phyloP scores from a whole-genome alignment of 805 yeast species.

The Gaillardinia entomophila region DNA sequence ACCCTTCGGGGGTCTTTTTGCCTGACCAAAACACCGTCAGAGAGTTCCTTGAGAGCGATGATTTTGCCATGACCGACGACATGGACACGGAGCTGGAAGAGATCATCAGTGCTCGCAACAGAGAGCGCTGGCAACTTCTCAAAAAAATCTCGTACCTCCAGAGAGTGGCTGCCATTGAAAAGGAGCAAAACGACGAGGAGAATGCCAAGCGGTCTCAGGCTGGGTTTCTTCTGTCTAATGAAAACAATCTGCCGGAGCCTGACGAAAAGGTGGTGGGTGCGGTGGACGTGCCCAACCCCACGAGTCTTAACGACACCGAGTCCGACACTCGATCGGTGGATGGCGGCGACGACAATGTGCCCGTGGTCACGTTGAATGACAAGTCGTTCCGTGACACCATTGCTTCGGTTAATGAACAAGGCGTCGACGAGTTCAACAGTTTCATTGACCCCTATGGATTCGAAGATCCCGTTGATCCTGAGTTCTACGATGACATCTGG shows the following conservation, averaged over 20 bases:
- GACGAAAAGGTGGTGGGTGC: slow-evolving; percentile 2
- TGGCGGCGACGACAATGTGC: slow-evolving; percentile 13
- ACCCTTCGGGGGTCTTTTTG: slow-evolving; percentile 30
- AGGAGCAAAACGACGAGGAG: slow-evolving; percentile 33
- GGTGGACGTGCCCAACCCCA: slow-evolving; percentile 4
- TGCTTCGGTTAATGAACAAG: slow-evolving; percentile 31
- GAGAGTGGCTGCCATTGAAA: slow-evolving; percentile 52
- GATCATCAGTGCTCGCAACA: slow-evolving; percentile 36
- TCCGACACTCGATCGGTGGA: slow-evolving; percentile 2
- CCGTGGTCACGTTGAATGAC: slow-evolving; percentile 40
- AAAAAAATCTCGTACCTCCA: slow-evolving; percentile 69
- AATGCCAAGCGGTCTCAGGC: slow-evolving; percentile 27
- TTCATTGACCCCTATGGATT: slow-evolving; percentile 85
- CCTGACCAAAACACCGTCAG: slow-evolving; percentile 56
- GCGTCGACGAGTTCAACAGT: slow-evolving; percentile 26
- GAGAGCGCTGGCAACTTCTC: slow-evolving; percentile 64
- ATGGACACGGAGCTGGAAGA: slow-evolving; percentile 35
- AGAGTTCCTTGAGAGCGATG: slow-evolving; percentile 49
- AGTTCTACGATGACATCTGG: slow-evolving; percentile 85
- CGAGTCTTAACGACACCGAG: background rate
- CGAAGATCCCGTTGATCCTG: slow-evolving; percentile 79
- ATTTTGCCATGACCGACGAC: slow-evolving; percentile 24
- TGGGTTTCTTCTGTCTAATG: slow-evolving; percentile 17
- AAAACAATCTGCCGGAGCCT: background rate
- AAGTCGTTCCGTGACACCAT: slow-evolving; percentile 37